Evolutionary conservation across 306 rosid genomes (phyloP), one percentile per base, ranked within the genome.

Genomic region (Malus fusca): DNA sequence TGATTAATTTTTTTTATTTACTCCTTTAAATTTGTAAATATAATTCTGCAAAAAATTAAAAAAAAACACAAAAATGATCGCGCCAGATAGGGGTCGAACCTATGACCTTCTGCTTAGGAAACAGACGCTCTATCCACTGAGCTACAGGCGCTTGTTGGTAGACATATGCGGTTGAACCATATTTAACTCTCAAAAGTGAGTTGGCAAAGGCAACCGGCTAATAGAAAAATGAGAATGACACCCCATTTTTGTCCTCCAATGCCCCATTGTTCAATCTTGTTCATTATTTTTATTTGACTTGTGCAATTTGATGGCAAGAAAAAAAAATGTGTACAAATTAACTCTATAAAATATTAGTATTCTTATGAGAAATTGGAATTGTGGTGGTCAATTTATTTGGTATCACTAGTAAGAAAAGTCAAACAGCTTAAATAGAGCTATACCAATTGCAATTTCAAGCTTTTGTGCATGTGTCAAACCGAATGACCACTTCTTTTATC

Each of bases 21-120:
- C 40, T 46, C 52, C 52, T 46, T 46, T 46, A 46, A 2, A 1
- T 91, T 35, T 35, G 40, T 35, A 35, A 35, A 35, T 35, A 35
- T 35, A 35, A 35, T 35, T 6, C 40, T 35, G 40, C 40, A 1
- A 35, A 35, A 33, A 33, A 1, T 1, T 0, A 33, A 33, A 33
- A 33, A 2, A 33, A 31, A 5, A 33, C 35, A 33, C 4, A 33
- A 35, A 35, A 35, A 6, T 35, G 8, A 35, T 35, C 40, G 40
- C 96, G 89, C 91, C 93, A 88, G 96, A 78, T 88, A 88, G 96
- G 96, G 93, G 89, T 85, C 93, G 96, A 88, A 90, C 93, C 96
- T 88, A 87, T 84, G 96, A 87, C 96, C 91, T 88, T 91, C 93
- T 87, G 93, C 96, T 90, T 90, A 87, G 92, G 96, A 90, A 90